Conservation (phyloP, 2,329 filamentous ascomycete genomes). For the Colletotrichum chlorophyti region DNA sequence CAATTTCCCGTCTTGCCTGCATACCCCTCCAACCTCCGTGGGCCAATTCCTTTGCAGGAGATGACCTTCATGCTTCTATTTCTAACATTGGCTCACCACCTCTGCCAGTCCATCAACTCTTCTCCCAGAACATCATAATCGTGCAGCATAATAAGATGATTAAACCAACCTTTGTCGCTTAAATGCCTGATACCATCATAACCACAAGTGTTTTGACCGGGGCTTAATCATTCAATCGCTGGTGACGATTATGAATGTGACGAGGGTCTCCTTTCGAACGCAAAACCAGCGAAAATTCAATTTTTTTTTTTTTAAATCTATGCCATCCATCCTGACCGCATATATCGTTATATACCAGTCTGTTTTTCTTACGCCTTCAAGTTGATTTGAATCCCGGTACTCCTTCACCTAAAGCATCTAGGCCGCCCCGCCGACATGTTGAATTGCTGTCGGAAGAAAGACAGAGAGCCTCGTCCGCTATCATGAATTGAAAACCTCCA, state of each 20-base stretch:
- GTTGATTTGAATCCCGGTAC: slow-evolving; percentile 23
- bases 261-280: no score
- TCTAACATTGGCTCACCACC: background rate
- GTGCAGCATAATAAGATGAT: no score
- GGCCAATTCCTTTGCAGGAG: background rate
- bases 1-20: slow-evolving; percentile 12
- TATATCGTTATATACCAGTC: background rate
- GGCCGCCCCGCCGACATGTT: slow-evolving; percentile 17
- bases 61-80: background rate
- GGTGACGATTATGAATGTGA: no score
- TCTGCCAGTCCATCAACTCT: background rate
- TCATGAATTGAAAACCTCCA: background rate
- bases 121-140: background rate
- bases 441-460: slow-evolving; percentile 15
- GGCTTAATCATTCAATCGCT: no score
- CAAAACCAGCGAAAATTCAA: no score
- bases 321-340: background rate
- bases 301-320: background rate
- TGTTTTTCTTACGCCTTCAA: slow-evolving; percentile 12
- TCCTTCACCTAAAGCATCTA: slow-evolving; percentile 10
- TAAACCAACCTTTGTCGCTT: no score
- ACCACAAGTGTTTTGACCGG: no score
- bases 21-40: background rate
- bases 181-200: no score
- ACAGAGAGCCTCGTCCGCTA: slow-evolving; percentile 2